Evolutionary conservation across 2,329 filamentous ascomycete genomes (phyloP), one percentile per base, ranked within the genome.

Genomic region (Daldinia eschscholtzii): DNA sequence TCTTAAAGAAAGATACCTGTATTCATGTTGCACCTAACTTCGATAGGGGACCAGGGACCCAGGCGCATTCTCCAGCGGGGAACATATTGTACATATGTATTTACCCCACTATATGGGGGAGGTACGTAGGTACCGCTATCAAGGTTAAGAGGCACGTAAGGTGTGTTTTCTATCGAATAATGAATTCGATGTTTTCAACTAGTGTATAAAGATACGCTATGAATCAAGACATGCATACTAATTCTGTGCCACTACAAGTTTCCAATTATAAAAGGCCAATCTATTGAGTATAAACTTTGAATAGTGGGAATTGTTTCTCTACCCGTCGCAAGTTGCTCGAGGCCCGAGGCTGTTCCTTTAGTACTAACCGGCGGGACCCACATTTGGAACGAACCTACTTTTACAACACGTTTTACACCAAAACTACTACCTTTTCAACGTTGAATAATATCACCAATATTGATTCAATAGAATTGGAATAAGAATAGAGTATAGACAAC

Each of bases 261-360:
- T 55, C 50, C 46, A 33, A 50, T 50, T 50, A 50, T 50, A 50
- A 50, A 37, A 37, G 18, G 18, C 28, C 1, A 23, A 37, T 55
- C 18, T 37, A 37, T 37, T 23, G 30, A 55, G 18, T 23, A 55
- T 55, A 55, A 55, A 55, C 18, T 55, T 55, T 55, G n/a, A 55
- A 55, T 35, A 20, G 50, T 53, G 50, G 50, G 30, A 20, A 35
- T 56, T 52, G 53, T 18, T 28, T 50, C 20, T 33, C 15, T 57
- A 26, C 20, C 20, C 20, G n/a, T 57, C 6, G 48, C 18, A 44
- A 65, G 13, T 39, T 39, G 35, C 20, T 23, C 20, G 9, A 33
- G 30, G 30, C 30, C 4, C 3, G 30, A 33, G 33, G 41, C 50
- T 56, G 23, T 23, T 39, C 59, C 33, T 26, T n/a, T n/a, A n/a